These are phyloP conservation scores for Mycena latifolia DNA, from an alignment of 768 basidiomycete genomes.

Conservation along the genomic window DNA sequence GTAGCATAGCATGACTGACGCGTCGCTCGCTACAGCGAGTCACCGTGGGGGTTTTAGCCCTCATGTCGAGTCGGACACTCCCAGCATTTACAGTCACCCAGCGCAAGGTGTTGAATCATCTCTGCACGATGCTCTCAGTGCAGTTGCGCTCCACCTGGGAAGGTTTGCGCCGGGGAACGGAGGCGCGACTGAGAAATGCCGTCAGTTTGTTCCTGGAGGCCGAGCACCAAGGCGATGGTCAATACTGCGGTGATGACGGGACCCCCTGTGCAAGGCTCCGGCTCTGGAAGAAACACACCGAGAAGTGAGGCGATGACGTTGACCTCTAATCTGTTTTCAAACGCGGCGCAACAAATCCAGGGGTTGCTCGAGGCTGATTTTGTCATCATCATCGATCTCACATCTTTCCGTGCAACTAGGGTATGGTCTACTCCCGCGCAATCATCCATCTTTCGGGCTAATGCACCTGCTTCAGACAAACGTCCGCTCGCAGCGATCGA, in stretches of 20 bases:
- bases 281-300: background rate
- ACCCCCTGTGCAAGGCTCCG: constrained; percentile 21
- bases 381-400: constrained; percentile 23
- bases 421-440: background rate
- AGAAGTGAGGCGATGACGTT: background rate
- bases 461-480: background rate
- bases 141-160: constrained; percentile 34
- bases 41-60: constrained; percentile 26
- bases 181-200: background rate
- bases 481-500: constrained; percentile 1
- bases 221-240: constrained; percentile 16
- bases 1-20: no score
- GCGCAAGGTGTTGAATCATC: constrained; percentile 22
- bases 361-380: constrained; percentile 30
- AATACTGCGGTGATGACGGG: background rate
- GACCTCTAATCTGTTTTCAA: constrained; percentile 8
- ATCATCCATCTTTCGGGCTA: background rate
- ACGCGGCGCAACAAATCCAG: constrained; percentile 22
- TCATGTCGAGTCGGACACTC: constrained; percentile 24
- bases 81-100: constrained; percentile 8
- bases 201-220: constrained; percentile 21
- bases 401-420: constrained; percentile 5
- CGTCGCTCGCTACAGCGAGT: background rate
- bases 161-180: constrained; percentile 1
- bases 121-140: constrained; percentile 22